Base-by-base conservation (phyloP, 1,139 yeast species). In the Waltiozyma sp. region DNA sequence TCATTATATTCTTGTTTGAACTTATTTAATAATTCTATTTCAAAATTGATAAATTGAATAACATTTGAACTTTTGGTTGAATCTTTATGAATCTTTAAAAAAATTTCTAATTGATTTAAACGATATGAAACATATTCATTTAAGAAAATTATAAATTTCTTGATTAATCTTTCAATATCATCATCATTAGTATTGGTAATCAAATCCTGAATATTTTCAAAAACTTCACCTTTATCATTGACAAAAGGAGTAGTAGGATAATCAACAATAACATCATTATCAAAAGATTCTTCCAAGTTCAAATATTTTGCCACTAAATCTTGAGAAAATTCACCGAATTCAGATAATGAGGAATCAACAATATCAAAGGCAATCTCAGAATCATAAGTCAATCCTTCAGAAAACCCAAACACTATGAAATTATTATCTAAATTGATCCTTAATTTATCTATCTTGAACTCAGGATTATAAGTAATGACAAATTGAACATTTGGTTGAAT, bases 401-500 rank as follows among this genome's bases (percentile, higher is more conserved):
- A 39, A 38, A 54, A 51, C 8, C 56, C 51, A 55, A 54, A 49
- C 43, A 62, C 50, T 1, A 61, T 55, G 41, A 55, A 61, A 41
- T 60, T 61, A 24, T 59, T 58, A 34, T 53, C 55, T 33, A 60
- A 41, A 35, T 57, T 56, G 38, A 62, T 40, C 28, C 47, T 48
- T 1, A 59, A 52, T 40, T 38, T 47, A 24, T 24, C 49, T 41
- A 40, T 38, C 16, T 28, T 48, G 42, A 40, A 51, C 19, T 37
- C 41, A 6, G 38, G 19, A n/a, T 50, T 55, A 45, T 49, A 59
- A 2, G 43, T 39, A 3, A 61, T 38, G 2, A 55, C 51, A 43
- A 64, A 61, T 44, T 61, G 66, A 14, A 64, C 50, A 40, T 60
- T 63, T 5, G 63, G 61, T 15, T 57, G 54, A 19, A 60, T 57